A percentile compares a stretch with the other conserved stretches of the same genome.
These are phyloP conservation scores for Cytospora paraplurivora DNA, from an alignment of 2,329 filamentous ascomycete species.

Conservation along the genomic window DNA sequence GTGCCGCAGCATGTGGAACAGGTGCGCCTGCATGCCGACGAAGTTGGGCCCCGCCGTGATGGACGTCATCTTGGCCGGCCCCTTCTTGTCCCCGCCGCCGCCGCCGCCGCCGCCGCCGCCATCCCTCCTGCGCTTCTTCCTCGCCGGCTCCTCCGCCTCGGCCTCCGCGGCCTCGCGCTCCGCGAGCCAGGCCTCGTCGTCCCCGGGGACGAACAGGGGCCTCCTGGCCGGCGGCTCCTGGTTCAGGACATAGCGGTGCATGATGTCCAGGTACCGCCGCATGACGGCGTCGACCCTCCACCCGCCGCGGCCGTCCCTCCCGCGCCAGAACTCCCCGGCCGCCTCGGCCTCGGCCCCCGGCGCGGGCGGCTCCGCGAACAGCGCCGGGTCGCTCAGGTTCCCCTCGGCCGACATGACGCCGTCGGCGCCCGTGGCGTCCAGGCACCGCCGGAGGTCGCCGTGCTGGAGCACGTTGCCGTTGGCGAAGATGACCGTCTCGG, in stretches of 20 bases:
- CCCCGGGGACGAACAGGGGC: conserved; percentile 72
- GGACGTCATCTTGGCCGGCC: conserved; percentile 22
- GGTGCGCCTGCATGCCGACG: conserved; percentile 81
- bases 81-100: conserved; percentile 31
- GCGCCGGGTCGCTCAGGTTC: conserved; percentile 86
- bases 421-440: conserved; percentile 84
- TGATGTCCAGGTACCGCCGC: conserved; percentile 86
- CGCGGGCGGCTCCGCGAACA: conserved; percentile 69
- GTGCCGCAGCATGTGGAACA: conserved; percentile 87
- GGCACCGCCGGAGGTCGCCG: conserved; percentile 74
- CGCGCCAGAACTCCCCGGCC: conserved; percentile 83
- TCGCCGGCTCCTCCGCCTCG: conserved; percentile 50
- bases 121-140: conserved; percentile 54
- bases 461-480: conserved; percentile 91
- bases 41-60: conserved; percentile 60
- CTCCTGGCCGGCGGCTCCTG: conserved; percentile 65
- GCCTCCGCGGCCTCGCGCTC: conserved; percentile 36
- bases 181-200: conserved; percentile 50
- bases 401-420: conserved; percentile 96
- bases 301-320: conserved; percentile 75
- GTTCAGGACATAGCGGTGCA: conserved; percentile 76
- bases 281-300: conserved; percentile 88
- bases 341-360: conserved; percentile 58
- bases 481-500: conserved; percentile 90
- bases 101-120: conserved; percentile 35